Evolutionary conservation across 345 rosid genomes (phyloP).

Genomic region (Citropsis articulata): DNA sequence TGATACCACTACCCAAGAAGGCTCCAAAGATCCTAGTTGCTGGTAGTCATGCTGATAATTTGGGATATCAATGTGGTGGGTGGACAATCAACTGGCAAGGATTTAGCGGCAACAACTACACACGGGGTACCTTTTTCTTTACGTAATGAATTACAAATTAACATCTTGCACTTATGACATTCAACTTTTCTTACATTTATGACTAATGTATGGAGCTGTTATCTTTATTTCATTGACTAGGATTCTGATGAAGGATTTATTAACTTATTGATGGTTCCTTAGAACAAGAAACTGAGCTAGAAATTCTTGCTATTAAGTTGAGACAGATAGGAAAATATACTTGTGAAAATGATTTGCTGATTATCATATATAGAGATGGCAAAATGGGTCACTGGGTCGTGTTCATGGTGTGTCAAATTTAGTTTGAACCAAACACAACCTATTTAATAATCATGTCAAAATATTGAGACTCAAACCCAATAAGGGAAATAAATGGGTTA

Average conservation of each 20-base stretch:
- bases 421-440: too few relatives aligned
- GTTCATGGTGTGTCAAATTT: too few relatives aligned
- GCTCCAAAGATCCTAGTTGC: slow-evolving; percentile 75
- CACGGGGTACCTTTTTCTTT: slow-evolving; percentile 49
- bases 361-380: neutral
- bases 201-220: neutral
- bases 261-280: neutral
- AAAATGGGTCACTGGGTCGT: too few relatives aligned
- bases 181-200: neutral
- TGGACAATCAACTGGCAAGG: slow-evolving; percentile 98
- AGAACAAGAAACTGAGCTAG: neutral
- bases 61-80: slow-evolving; percentile 98
- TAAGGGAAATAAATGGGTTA: too few relatives aligned
- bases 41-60: slow-evolving; percentile 89
- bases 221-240: neutral
- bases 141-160: neutral
- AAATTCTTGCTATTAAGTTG: neutral
- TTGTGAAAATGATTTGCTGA: neutral
- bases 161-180: neutral
- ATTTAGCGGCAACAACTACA: slow-evolving; percentile 59
- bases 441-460: too few relatives aligned
- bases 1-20: slow-evolving; percentile 82
- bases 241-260: neutral
- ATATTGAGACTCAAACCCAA: too few relatives aligned
- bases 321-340: neutral